These are phyloP conservation scores for Chaetomium tenue DNA, from an alignment of 495 filamentous ascomycete genomes.

Conservation along the genomic window DNA sequence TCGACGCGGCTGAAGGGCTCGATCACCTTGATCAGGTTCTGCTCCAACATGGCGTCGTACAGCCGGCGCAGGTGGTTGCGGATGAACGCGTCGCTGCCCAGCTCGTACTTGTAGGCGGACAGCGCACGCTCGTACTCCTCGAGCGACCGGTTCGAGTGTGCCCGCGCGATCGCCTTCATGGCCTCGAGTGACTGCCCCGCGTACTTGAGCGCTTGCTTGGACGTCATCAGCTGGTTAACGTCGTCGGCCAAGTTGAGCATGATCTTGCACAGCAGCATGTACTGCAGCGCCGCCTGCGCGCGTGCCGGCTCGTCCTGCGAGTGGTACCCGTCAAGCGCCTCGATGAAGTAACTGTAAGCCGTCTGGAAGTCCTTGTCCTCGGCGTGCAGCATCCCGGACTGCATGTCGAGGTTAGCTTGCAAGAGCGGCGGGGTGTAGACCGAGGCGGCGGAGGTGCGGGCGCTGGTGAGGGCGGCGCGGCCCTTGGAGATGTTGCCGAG, in stretches of 20 bases:
- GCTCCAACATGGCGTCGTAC: constrained; percentile 97
- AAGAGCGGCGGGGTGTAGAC: constrained; percentile 95
- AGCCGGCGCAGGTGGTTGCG: constrained; percentile 88
- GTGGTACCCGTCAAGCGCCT: constrained; percentile 95
- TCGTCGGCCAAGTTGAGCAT: constrained; percentile 97
- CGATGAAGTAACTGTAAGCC: constrained; percentile 97
- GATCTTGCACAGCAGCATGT: constrained; percentile 99
- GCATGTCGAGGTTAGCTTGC: constrained; percentile 97
- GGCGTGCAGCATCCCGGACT: constrained; percentile 96
- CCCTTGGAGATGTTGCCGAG: constrained; percentile 95
- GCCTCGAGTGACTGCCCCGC: constrained; percentile 91
- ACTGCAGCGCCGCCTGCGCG: constrained; percentile 90
- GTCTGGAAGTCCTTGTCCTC: constrained; percentile 99
- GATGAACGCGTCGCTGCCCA: constrained; percentile 91
- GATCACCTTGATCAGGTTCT: constrained; percentile 98
- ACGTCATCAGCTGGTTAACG: constrained; percentile 85
- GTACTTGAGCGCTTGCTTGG: constrained; percentile 94
- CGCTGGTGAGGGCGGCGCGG: constrained; percentile 89
- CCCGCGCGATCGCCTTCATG: constrained; percentile 96
- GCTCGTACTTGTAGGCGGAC: constrained; percentile 81
- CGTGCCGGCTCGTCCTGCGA: constrained; percentile 81
- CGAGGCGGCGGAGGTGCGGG: constrained; percentile 88
- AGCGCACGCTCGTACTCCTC: constrained; percentile 96
- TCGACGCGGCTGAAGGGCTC: constrained; percentile 97
- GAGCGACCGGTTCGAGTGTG: constrained; percentile 87